Evolutionary conservation across 495 filamentous ascomycete species (phyloP), one percentile per base, ranked within the genome.

Genomic region (Usnea hakonensis): DNA sequence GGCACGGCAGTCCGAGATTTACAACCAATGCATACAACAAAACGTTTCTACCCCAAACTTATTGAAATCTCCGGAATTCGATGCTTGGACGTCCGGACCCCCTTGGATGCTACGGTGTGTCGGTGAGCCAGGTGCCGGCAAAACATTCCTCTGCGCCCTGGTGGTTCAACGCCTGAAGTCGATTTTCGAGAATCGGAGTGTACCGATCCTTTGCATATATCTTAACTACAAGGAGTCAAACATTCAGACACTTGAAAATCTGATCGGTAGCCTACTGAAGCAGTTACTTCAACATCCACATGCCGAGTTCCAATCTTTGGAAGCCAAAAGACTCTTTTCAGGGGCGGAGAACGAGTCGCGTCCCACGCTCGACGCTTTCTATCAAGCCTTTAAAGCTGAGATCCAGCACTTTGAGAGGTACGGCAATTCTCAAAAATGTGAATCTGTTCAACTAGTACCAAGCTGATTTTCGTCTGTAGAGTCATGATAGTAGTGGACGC

Each of bases 151-250:
- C 55, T 41, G 55, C 37, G 23, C 36, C 11, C 40, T 57, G n/a
- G 55, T 68, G 6, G 55, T 66, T 5, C 53, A 71, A 16, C 63
- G 65, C 23, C 61, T 73, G 17, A 60, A 32, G 23, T 38, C 30
- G 28, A 33, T 14, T 16, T 54, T 53, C 23, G 21, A 48, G 23
- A 37, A 48, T 4, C 17, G 30, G 1, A 40, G 53, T 1, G 54
- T 69, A 10, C 69, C 71, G 2, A 59, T 69, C 9, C 69, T 73
- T 17, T 70, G 55, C 37, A 56, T 71, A 14, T 73, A 67, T 41
- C 53, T 73, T 37, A 67, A 71, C 44, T 60, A 73, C 36, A 71
- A 65, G 17, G 65, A 65, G 5, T 46, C 17, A 21, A 38, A 23
- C 36, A 46, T 16, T 21, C 71, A 71, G 37, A 63, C 69, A 23